Conservation (phyloP, 2,329 filamentous ascomycete genomes). For the Myriosclerotinia scirpicola region DNA sequence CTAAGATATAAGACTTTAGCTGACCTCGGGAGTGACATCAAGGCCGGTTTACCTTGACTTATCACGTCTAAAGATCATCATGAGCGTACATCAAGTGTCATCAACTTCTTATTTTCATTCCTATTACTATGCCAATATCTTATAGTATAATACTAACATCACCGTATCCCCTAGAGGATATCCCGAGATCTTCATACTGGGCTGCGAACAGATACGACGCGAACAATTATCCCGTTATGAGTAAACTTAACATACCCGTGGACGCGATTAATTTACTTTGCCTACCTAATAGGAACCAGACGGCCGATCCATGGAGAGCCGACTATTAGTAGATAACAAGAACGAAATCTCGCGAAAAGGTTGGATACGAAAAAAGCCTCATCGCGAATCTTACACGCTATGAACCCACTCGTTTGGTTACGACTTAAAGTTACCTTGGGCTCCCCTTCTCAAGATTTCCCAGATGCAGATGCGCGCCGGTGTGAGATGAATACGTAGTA, state of each 20-base stretch:
- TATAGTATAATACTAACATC: neutral
- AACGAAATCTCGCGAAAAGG: neutral
- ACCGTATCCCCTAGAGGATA: neutral
- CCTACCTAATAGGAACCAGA: no score
- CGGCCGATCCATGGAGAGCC: no score
- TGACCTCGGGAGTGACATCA: no score
- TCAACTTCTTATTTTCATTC: neutral
- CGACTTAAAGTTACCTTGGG: neutral
- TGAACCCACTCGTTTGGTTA: neutral
- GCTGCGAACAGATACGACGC: neutral
- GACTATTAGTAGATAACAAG: no score
- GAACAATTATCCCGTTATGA: neutral
- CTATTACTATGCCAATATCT: neutral
- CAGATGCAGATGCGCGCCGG: neutral
- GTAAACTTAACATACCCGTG: neutral
- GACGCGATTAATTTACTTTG: no score
- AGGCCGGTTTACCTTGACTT: no score
- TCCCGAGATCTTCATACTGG: neutral
- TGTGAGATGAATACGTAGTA: neutral
- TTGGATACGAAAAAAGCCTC: conserved; percentile 3
- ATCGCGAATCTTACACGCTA: conserved; percentile 18
- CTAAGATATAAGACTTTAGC: neutral
- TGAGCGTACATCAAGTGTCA: no score
- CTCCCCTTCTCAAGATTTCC: neutral
- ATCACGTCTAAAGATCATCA: neutral